phyloP scores from a whole-genome alignment of 371 early-diverging fungal genomes.

The Furculomyces boomerangus region DNA sequence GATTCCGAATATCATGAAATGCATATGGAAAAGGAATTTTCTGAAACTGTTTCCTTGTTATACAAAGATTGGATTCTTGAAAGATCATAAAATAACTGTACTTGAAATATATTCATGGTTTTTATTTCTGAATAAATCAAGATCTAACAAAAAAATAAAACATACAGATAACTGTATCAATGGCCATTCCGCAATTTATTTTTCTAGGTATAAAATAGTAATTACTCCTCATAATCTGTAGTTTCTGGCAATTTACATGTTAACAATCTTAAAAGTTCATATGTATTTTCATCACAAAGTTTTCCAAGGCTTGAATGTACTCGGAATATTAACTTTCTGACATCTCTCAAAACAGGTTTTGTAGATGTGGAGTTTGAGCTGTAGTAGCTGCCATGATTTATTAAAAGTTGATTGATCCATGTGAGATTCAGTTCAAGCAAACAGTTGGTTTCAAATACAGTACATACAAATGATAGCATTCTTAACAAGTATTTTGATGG shows the following conservation, averaged over 20 bases:
- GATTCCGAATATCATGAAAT: slow-evolving; percentile 15
- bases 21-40: slow-evolving; percentile 19
- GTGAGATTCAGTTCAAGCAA: slow-evolving; percentile 73
- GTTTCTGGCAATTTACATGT: not conserved
- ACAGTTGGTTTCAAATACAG: slow-evolving; percentile 51
- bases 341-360: slow-evolving; percentile 50
- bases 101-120: not conserved
- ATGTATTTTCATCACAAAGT: slow-evolving; percentile 68
- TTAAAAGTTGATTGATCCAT: slow-evolving; percentile 57
- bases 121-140: not conserved
- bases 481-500: slow-evolving; percentile 71
- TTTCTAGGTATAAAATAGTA: not conserved
- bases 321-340: slow-evolving; percentile 49
- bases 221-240: not conserved
- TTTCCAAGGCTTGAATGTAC: slow-evolving; percentile 18
- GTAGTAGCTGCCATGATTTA: slow-evolving; percentile 64
- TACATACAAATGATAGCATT: slow-evolving; percentile 61
- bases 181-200: too few relatives aligned
- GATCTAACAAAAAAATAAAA: not conserved
- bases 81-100: not conserved
- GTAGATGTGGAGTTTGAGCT: slow-evolving; percentile 57
- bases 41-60: too few relatives aligned
- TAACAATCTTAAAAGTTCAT: not conserved
- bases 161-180: not conserved
- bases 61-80: too few relatives aligned